Evolutionary conservation across 306 rosid genomes (phyloP).

Genomic region (Corylus heterophylla): DNA sequence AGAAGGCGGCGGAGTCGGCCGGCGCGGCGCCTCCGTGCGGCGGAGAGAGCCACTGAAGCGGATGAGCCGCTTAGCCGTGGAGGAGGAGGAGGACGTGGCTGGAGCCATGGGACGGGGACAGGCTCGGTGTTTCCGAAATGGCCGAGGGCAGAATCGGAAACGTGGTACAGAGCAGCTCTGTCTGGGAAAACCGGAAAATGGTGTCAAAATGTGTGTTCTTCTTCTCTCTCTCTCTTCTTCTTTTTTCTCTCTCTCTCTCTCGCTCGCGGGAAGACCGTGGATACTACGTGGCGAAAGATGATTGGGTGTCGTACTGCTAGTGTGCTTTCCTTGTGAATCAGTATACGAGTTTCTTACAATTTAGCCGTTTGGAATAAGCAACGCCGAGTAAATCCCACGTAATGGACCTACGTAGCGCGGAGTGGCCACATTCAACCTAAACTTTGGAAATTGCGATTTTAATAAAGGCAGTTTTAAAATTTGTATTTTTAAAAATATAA

Average conservation of each 20-base stretch:
- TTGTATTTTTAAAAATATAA: too few species aligned
- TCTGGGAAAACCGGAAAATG: slow-evolving; percentile 24
- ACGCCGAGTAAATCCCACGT: too few species aligned
- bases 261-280: background rate
- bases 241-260: background rate
- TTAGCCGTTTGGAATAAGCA: slow-evolving; percentile 1
- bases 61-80: slow-evolving; percentile 41
- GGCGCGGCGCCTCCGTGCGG: slow-evolving; percentile 51
- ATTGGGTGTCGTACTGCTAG: background rate
- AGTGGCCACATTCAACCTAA: too few species aligned
- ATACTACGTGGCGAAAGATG: background rate
- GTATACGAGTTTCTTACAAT: background rate
- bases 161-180: background rate
- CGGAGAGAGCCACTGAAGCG: slow-evolving; percentile 41
- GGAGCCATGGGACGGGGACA: slow-evolving; percentile 54
- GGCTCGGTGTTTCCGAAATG: slow-evolving; percentile 14
- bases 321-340: background rate
- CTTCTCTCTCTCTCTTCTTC: background rate
- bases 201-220: background rate
- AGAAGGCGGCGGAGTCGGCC: slow-evolving; percentile 14
- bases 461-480: too few species aligned
- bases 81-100: slow-evolving; percentile 36
- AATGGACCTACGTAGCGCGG: too few species aligned
- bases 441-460: too few species aligned
- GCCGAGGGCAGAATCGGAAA: slow-evolving; percentile 38